Evolutionary conservation across 2,329 filamentous ascomycete genomes (phyloP).

Genomic region (Epichloe sibirici): DNA sequence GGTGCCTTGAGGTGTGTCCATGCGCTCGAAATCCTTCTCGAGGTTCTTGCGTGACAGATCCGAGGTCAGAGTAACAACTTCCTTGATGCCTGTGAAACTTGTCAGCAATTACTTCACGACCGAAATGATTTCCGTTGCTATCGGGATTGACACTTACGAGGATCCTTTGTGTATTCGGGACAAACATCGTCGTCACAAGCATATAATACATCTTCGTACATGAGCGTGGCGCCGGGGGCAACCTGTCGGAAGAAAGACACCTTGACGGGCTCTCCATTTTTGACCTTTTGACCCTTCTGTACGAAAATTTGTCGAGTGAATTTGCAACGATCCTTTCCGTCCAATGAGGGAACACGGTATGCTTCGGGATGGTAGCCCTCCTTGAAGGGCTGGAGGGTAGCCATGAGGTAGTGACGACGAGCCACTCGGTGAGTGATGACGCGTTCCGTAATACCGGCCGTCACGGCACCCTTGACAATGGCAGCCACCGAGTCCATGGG

Average conservation of each 20-base stretch:
- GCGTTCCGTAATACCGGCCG: constrained; percentile 92
- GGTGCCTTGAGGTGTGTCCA: constrained; percentile 95
- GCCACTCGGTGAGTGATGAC: constrained; percentile 96
- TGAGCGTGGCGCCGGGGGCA: constrained; percentile 88
- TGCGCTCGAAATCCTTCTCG: constrained; percentile 97
- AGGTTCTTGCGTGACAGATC: constrained; percentile 96
- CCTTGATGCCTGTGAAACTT: constrained; percentile 70
- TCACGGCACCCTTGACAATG: constrained; percentile 96
- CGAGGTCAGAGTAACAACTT: constrained; percentile 93
- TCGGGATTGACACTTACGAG: constrained; percentile 55
- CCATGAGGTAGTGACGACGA: constrained; percentile 97
- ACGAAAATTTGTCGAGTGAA: constrained; percentile 98
- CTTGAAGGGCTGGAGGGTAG: constrained; percentile 95
- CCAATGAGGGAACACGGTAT: constrained; percentile 90
- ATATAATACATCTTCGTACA: constrained; percentile 98
- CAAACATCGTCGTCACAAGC: constrained; percentile 97
- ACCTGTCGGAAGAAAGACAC: constrained; percentile 98
- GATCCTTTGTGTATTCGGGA: constrained; percentile 98
- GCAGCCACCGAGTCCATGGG: constrained; percentile 98
- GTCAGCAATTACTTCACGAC: constrained; percentile 14
- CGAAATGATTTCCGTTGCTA: too few relatives aligned
- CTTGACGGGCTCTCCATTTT: constrained; percentile 98
- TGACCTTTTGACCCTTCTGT: constrained; percentile 95
- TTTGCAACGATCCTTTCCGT: constrained; percentile 97
- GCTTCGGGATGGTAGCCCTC: constrained; percentile 97